Percentiles rank a stretch among this genome's conserved stretches.
Conservation (phyloP, 768 basidiomycete genomes). For the Rhodocollybia butyracea region DNA sequence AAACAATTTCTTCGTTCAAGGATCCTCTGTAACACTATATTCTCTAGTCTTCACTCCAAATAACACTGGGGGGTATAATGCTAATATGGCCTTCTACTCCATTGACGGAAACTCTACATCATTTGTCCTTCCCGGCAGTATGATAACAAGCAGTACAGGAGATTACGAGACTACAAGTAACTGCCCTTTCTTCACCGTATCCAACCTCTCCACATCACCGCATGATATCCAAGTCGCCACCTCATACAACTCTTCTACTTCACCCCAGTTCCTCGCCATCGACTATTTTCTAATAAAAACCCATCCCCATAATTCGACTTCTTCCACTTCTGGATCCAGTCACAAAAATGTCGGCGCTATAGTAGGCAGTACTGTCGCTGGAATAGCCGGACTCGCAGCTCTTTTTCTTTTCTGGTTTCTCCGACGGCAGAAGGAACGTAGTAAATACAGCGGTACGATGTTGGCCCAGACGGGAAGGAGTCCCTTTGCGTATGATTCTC, state of each 20-base stretch:
- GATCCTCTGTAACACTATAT: conserved; percentile 2
- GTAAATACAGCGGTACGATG: neutral
- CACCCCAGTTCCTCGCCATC: neutral
- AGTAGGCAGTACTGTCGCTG: neutral
- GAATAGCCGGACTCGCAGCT: neutral
- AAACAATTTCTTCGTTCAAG: neutral
- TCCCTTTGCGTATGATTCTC: too few species aligned
- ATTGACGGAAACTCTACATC: neutral
- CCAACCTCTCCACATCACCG: neutral
- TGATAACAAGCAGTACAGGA: neutral
- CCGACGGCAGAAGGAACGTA: neutral
- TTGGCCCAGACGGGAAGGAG: neutral
- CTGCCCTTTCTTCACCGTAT: neutral
- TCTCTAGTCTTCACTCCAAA: neutral
- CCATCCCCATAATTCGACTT: neutral
- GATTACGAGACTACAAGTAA: neutral
- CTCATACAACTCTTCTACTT: neutral
- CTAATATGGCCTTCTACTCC: conserved; percentile 1
- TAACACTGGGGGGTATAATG: neutral
- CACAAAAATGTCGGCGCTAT: neutral
- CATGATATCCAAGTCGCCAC: neutral
- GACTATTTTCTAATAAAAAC: conserved; percentile 3
- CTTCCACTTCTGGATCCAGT: neutral
- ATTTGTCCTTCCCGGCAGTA: conserved; percentile 1
- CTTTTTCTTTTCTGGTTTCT: neutral